A percentile compares a stretch with the other conserved stretches of the same genome.
Conservation (phyloP, 331 rosid genomes). For the Quercus lobata region DNA sequence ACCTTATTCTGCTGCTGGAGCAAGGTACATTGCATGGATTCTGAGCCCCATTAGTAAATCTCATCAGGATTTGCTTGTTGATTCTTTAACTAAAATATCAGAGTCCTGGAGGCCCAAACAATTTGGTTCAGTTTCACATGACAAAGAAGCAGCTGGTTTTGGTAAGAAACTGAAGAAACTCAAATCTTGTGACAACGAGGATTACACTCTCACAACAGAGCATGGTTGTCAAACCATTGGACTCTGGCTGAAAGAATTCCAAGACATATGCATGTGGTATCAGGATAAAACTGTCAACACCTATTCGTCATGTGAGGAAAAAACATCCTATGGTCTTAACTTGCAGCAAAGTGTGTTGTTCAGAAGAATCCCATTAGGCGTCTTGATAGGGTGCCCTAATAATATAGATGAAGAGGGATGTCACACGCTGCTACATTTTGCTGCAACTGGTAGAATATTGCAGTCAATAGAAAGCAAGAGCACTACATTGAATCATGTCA, state of each 20-base stretch:
- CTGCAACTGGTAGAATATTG: slow-evolving; percentile 24
- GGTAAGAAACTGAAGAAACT: slow-evolving; percentile 29
- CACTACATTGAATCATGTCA: slow-evolving; percentile 6
- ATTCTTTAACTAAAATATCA: slow-evolving; percentile 28
- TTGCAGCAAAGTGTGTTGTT: slow-evolving; percentile 16
- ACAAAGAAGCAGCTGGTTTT: slow-evolving; percentile 17
- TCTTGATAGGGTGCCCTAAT: slow-evolving; percentile 23
- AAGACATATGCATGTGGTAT: neutral
- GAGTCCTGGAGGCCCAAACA: slow-evolving; percentile 4
- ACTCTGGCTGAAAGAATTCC: slow-evolving; percentile 27
- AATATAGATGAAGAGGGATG: slow-evolving; percentile 17
- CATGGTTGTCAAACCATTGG: slow-evolving; percentile 1
- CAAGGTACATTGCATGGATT: slow-evolving; percentile 40
- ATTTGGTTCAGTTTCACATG: slow-evolving; percentile 10
- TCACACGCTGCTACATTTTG: slow-evolving; percentile 40
- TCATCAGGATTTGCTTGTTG: slow-evolving; percentile 21
- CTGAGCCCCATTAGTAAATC: slow-evolving; percentile 24
- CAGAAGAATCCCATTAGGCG: slow-evolving; percentile 35
- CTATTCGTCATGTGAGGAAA: neutral
- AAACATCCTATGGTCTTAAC: neutral
- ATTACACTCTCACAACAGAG: neutral
- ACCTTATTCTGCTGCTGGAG: slow-evolving; percentile 25
- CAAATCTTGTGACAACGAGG: slow-evolving; percentile 14
- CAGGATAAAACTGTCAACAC: neutral
- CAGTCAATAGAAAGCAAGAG: slow-evolving; percentile 3